Percentiles rank a stretch among this genome's conserved stretches.
Conservation (phyloP, 148 eudicot species). For the Rhododendron ferrugineum region DNA sequence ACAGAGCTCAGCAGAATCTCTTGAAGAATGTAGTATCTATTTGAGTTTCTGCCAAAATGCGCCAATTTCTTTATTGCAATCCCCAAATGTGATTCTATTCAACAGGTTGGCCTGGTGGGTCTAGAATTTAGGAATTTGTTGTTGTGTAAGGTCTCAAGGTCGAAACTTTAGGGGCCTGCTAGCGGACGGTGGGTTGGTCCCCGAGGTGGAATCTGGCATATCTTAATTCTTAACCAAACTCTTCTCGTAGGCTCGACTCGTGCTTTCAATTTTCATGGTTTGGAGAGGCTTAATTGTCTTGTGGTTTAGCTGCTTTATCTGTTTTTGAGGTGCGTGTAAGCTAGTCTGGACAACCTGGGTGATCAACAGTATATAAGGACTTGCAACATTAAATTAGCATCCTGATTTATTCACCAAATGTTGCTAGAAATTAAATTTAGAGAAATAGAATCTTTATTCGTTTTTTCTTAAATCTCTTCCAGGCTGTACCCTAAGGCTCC, state of each 20-base stretch:
- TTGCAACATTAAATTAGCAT: background rate
- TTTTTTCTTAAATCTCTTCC: constrained; percentile 6
- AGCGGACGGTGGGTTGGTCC: background rate
- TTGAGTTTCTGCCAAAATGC: background rate
- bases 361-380: background rate
- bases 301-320: background rate
- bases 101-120: background rate
- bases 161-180: background rate
- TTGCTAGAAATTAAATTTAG: background rate
- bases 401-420: background rate
- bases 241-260: background rate
- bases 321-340: background rate
- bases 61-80: background rate
- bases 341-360: background rate
- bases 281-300: background rate
- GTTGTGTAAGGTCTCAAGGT: background rate
- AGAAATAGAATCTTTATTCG: background rate
- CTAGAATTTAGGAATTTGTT: background rate
- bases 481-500: constrained; percentile 7
- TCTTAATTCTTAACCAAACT: background rate
- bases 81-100: background rate
- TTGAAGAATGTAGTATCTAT: background rate
- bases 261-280: background rate
- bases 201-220: background rate
- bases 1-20: background rate